Base-by-base conservation (phyloP, 176 grass and related monocot genomes). In the Microstegium vimineum region DNA sequence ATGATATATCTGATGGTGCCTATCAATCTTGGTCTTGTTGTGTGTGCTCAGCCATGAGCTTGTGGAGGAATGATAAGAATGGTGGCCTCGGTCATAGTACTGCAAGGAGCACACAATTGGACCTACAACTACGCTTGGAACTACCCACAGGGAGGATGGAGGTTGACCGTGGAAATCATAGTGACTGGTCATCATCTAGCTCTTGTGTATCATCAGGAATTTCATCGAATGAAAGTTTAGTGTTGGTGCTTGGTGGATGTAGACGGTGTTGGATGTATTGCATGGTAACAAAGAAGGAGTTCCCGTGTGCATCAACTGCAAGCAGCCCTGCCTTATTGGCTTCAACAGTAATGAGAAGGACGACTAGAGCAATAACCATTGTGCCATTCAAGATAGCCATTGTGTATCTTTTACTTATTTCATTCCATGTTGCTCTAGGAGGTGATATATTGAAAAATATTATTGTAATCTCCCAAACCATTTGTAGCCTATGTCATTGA, bases 81-180 rank as follows among this genome's bases (percentile, higher is more conserved):
- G 56, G 56, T 1, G 3, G 3, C 56, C 11, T 10, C 0, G 0
- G 1, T 11, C n/a, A 3, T 0, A 59, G 0, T 10, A 59, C 8
- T 25, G 56, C 3, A 0, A 12, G 10, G 3, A 59, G n/a, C 8
- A 59, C 56, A 25, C 9, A 1, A 4, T 25, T 59, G n/a, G n/a
- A 25, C n/a, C 56, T 59, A 10, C 56, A 12, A 0, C n/a, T 59
- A 26, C 3, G n/a, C n/a, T 10, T 59, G 9, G 10, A 1, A 59
- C 56, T 23, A 59, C n/a, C 22, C 8, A 23, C 8, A 23, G n/a
- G 8, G 52, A 23, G 8, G 8, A n/a, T 10, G 23, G 9, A 57
- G 52, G 22, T 4, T 1, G 18, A 23, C 0, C 3, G 2, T 57
- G 22, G 52, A 6, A 10, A n/a, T 10, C 8, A 3, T 0, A 17